Evolutionary conservation across 352 stramenopile genomes (phyloP).

Genomic region (Pythium apleroticum): DNA sequence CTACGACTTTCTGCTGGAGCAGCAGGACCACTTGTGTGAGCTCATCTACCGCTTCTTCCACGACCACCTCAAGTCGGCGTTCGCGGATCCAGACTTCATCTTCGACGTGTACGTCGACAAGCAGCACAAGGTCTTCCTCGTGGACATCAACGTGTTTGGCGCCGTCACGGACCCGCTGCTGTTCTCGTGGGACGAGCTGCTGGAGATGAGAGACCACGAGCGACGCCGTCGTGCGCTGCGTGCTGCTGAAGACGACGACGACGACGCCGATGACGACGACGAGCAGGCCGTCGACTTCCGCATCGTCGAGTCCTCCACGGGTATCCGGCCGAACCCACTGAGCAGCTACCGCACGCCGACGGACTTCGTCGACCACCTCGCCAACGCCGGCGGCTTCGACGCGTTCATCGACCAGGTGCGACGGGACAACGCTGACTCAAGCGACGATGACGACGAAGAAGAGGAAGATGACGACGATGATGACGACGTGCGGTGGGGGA

Average conservation of each 20-base stretch:
- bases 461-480: constrained; percentile 25
- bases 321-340: constrained; percentile 64
- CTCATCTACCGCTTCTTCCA: constrained; percentile 69
- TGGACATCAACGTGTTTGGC: constrained; percentile 96
- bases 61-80: constrained; percentile 32
- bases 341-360: constrained; percentile 83
- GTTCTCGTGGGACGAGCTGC: constrained; percentile 91
- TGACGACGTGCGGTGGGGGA: constrained; percentile 32
- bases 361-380: constrained; percentile 81
- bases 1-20: constrained; percentile 85
- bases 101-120: constrained; percentile 96
- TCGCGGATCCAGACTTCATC: constrained; percentile 81
- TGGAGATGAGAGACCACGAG: constrained; percentile 32
- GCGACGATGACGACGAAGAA: constrained; percentile 27
- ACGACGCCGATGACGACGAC: constrained; percentile 9
- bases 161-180: constrained; percentile 91
- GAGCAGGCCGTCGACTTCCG: constrained; percentile 76
- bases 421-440: constrained; percentile 54
- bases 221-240: constrained; percentile 20
- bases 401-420: constrained; percentile 84
- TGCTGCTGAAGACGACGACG: constrained; percentile 6
- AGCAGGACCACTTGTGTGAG: constrained; percentile 71
- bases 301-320: constrained; percentile 64
- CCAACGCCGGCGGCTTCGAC: constrained; percentile 67
- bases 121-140: constrained; percentile 85